Base-by-base conservation (phyloP, 164 flowering plant species). In the Kingdonia uniflora region DNA sequence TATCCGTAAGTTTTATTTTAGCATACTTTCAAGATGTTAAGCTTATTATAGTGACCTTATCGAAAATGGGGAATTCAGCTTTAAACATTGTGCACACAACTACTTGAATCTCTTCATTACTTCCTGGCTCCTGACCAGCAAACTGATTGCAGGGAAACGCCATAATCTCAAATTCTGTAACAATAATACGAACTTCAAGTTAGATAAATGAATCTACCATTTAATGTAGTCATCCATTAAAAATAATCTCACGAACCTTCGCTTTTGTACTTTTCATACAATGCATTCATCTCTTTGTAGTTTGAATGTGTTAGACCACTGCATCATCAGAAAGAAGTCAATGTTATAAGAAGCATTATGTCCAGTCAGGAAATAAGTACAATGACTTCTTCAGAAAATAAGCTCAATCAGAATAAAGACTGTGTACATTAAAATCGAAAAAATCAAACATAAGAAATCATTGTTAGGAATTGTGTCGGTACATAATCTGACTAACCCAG, bases 141-240 rank as follows among this genome's bases (percentile, higher is more conserved):
- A 91, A 91, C 73, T 91, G 97, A 68, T 91, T 91, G 82, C 96
- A 91, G 51, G 97, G 97, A 71, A 91, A 91, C 56, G 96, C 96
- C 61, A 87, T 65, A 35, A 91, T 84, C 74, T 87, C 95, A 52
- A 91, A 71, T 37, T 87, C 97, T 91, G 69, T 43, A 13, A 54
- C 20, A 58, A 39, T 26, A 21, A 52, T 20, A 39, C n/a, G 8
- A 39, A 23, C 20, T 26, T 7, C 37, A 5, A 26, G 14, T 17
- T 51, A 45, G 49, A 11, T 41, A 50, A 16, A 20, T 11, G 40
- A 8, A 21, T 41, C 23, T 52, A 23, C 3, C 42, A 38, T 19
- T 53, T 8, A 13, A 26, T 5, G 25, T 17, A 11, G 26, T 0
- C 13, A 19, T 4, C 15, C 20, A 15, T 23, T 19, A 3, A 41